Base-by-base conservation (phyloP, 371 early-diverging fungal genomes). In the Mortierella sp. region DNA sequence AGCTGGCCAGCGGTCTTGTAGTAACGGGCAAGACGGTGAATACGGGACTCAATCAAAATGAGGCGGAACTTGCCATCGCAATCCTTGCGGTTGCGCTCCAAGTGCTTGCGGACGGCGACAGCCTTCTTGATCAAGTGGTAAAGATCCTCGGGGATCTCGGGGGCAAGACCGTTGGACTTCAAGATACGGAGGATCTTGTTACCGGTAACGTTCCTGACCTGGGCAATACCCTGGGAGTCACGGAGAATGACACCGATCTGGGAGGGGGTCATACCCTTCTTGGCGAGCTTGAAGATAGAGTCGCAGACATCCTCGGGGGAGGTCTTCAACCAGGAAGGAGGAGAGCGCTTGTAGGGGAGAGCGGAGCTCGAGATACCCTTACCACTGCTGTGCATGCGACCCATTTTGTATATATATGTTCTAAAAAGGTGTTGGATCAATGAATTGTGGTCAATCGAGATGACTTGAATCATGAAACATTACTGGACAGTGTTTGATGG, bases 41-140 rank as follows among this genome's bases (percentile, higher is more conserved):
- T 95, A 92, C 99, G 94, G 76, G 99, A 98, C 89, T 99, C 99
- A 79, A 97, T 94, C 65, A 99, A 91, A 94, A 98, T 98, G 78
- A 99, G 93, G 85, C 99, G 97, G 95, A 98, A 99, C 95, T 99
- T 99, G 89, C 97, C 92, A 90, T 98, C 99, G 84, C 90, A 92
- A 90, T 99, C 99, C 93, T 99, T 99, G 90, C 98, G 96, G 96
- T 97, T 95, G 84, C 95, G 95, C 92, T 99, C 98, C 86, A 99
- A 86, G 90, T 99, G 99, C 93, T 97, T 99, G 89, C 97, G 97
- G 89, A 99, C 96, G 83, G 96, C 90, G 84, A 99, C 98, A 64
- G 99, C 98, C 95, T 99, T 99, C 94, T 98, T 98, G 93, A 99
- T 98, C 75, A 99, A 90, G 88, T 96, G 96, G 93, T 98, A 96